These are phyloP conservation scores for Diversispora epigaea DNA, from an alignment of 192 early-diverging fungal species.

Conservation along the genomic window DNA sequence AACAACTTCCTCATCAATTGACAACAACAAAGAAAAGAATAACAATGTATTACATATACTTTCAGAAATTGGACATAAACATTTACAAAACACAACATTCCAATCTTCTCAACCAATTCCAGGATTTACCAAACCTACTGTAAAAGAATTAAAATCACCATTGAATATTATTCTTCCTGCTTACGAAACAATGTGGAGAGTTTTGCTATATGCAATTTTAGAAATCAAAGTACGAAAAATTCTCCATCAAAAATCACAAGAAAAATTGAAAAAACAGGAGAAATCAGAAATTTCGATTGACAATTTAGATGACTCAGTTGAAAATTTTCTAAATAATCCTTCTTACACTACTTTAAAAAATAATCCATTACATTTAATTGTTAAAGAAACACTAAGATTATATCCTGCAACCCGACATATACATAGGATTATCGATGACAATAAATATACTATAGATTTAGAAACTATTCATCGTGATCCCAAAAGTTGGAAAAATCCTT, in stretches of 20 bases:
- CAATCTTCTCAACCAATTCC: background rate
- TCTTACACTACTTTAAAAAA: background rate
- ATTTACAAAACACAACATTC: background rate
- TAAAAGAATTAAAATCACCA: background rate
- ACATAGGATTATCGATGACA: background rate
- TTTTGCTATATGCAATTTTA: slow-evolving; percentile 1
- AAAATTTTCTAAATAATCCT: slow-evolving; percentile 4
- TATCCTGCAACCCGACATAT: slow-evolving; percentile 20
- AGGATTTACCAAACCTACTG: background rate
- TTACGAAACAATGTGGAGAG: slow-evolving; percentile 25
- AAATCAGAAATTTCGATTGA: background rate
- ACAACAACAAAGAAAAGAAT: background rate
- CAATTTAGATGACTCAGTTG: background rate
- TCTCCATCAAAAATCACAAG: background rate
- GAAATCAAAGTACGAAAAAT: background rate
- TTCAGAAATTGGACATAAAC: background rate
- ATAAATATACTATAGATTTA: background rate
- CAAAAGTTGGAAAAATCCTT: background rate
- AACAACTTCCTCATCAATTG: background rate
- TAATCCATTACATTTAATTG: background rate
- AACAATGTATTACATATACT: background rate
- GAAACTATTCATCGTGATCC: slow-evolving; percentile 13
- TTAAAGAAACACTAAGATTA: slow-evolving; percentile 1
- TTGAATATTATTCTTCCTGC: slow-evolving; percentile 20
- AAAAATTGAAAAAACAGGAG: background rate